These are phyloP conservation scores for Dovyalis caffra DNA, from an alignment of 345 rosid species.

Conservation along the genomic window DNA sequence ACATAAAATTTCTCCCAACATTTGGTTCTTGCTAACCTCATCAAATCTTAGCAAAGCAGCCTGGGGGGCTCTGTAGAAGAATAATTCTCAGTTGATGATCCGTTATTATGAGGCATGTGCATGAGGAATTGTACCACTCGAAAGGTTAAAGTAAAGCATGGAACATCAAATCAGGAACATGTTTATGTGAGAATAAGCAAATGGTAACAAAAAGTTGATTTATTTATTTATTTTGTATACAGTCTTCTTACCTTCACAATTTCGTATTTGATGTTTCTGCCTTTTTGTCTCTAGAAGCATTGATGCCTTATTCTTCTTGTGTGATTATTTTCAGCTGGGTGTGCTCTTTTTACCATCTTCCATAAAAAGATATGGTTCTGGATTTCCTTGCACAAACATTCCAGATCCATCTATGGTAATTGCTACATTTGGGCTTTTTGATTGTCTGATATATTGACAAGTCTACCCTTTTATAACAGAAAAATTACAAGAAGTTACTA, in stretches of 20 bases:
- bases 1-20: slow-evolving; percentile 21
- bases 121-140: not conserved
- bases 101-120: slow-evolving; percentile 83
- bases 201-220: not conserved
- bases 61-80: slow-evolving; percentile 96
- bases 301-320: not conserved
- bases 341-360: slow-evolving; percentile 68
- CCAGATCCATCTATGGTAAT: slow-evolving; percentile 38
- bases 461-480: not conserved
- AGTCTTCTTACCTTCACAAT: not conserved
- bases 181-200: not conserved
- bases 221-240: not conserved
- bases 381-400: slow-evolving; percentile 59
- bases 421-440: not conserved
- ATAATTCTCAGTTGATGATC: slow-evolving; percentile 88
- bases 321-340: slow-evolving; percentile 53
- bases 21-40: slow-evolving; percentile 90
- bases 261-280: not conserved
- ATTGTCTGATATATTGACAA: not conserved
- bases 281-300: not conserved
- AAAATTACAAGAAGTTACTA: too few relatives aligned
- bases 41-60: slow-evolving; percentile 98
- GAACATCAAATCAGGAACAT: not conserved
- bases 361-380: slow-evolving; percentile 23
- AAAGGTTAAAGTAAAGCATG: not conserved